These are phyloP conservation scores for Penicillium pulvis DNA, from an alignment of 495 filamentous ascomycete species.

Conservation along the genomic window DNA sequence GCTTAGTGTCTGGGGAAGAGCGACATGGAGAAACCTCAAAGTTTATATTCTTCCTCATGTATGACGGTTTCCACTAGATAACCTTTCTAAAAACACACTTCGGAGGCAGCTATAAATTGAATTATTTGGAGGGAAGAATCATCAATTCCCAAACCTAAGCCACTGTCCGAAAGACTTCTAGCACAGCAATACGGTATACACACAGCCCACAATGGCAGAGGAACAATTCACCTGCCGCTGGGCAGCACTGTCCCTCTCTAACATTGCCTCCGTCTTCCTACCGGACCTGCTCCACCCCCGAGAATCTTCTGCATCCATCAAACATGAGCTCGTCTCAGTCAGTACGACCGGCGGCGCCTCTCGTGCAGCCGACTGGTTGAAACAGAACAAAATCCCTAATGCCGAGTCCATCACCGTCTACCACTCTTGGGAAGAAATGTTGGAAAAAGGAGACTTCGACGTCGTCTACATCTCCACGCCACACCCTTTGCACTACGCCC, in stretches of 20 bases:
- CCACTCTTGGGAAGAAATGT: conserved; percentile 7
- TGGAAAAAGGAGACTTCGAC: conserved; percentile 10
- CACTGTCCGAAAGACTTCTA: too few relatives aligned
- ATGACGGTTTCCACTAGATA: too few relatives aligned
- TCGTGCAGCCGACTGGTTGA: conserved; percentile 8
- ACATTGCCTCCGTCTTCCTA: conserved; percentile 10
- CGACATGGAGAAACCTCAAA: too few relatives aligned
- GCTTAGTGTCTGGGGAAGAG: too few relatives aligned
- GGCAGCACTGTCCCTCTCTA: conserved; percentile 10
- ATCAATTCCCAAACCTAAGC: too few relatives aligned
- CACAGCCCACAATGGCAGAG: conserved; percentile 1
- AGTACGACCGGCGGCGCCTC: conserved; percentile 6
- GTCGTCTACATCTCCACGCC: conserved; percentile 16
- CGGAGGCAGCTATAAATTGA: too few relatives aligned
- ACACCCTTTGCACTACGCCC: conserved; percentile 11
- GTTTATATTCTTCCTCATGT: too few relatives aligned
- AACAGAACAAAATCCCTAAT: conserved; percentile 8
- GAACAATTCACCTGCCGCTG: conserved; percentile 13
- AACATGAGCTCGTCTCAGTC: conserved; percentile 12
- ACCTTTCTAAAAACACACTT: too few relatives aligned
- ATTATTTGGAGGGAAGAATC: too few relatives aligned
- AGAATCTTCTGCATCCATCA: conserved; percentile 4
- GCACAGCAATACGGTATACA: too few relatives aligned
- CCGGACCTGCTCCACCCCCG: conserved; percentile 10
- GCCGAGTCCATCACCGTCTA: conserved; percentile 7